Percentiles rank a stretch among this genome's conserved stretches.
Evolutionary conservation across 2,329 filamentous ascomycete genomes (phyloP).

Genomic region (Tolypocladium tropicale): DNA sequence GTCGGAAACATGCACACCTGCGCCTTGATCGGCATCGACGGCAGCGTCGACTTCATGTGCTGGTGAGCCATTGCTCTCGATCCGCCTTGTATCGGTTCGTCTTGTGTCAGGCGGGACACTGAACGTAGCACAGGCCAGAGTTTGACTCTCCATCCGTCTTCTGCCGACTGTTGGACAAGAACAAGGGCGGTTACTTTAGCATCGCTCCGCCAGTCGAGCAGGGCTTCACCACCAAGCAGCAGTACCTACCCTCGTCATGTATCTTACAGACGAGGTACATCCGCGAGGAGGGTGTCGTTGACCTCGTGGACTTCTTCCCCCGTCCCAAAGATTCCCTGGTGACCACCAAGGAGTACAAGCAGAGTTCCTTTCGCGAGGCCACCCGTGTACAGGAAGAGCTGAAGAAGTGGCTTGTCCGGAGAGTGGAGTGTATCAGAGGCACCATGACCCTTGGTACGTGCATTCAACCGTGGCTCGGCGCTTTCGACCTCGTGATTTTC

Average conservation of each 20-base stretch:
- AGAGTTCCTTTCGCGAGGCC: slow-evolving; percentile 43
- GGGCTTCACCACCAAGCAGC: slow-evolving; percentile 61
- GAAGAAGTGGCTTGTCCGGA: slow-evolving; percentile 60
- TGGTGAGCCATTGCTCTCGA: slow-evolving; percentile 37
- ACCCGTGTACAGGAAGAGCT: slow-evolving; percentile 48
- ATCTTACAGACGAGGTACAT: slow-evolving; percentile 71
- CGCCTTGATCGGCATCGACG: slow-evolving; percentile 63
- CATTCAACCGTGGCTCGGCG: neutral
- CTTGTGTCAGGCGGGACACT: neutral
- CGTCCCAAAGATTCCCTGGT: slow-evolving; percentile 51
- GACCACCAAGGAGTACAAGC: slow-evolving; percentile 33
- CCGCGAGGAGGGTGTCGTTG: slow-evolving; percentile 63
- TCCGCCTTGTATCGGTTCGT: neutral
- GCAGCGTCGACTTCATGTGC: slow-evolving; percentile 69
- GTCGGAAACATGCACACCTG: slow-evolving; percentile 75
- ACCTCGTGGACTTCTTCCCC: slow-evolving; percentile 67
- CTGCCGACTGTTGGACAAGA: slow-evolving; percentile 62
- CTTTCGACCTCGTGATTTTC: neutral
- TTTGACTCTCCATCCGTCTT: slow-evolving; percentile 72
- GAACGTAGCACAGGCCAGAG: slow-evolving; percentile 45
- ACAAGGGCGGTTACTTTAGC: slow-evolving; percentile 64
- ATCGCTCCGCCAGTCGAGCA: slow-evolving; percentile 45
- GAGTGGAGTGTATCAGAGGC: slow-evolving; percentile 64
- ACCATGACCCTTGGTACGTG: slow-evolving; percentile 44
- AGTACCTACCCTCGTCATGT: slow-evolving; percentile 65